Conservation (phyloP, 139 green algal species). For the Micractinium conductrix region DNA sequence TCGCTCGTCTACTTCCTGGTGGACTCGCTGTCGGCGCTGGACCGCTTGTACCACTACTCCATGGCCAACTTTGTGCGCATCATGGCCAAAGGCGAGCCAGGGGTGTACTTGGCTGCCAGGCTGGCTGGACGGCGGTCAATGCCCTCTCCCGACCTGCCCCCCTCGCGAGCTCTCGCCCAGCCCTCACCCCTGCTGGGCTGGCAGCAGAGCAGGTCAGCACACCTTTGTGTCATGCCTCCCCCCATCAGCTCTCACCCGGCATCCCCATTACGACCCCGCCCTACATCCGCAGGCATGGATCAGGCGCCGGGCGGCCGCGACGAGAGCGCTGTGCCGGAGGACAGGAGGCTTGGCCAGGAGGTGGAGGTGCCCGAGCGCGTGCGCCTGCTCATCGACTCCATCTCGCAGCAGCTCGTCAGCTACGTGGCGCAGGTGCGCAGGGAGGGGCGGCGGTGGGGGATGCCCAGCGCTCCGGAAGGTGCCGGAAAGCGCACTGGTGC, state of each 20-base stretch:
- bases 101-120: neutral
- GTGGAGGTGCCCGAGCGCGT: constrained; percentile 73
- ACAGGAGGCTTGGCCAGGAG: constrained; percentile 45
- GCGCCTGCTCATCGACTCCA: constrained; percentile 78
- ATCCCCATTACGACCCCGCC: no score
- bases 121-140: no score
- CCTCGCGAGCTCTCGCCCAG: no score
- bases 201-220: no score
- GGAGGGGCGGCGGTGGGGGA: no score
- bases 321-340: constrained; percentile 34
- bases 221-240: no score
- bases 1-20: constrained; percentile 93
- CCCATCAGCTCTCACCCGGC: no score
- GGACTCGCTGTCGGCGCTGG: constrained; percentile 84
- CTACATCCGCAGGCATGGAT: no score
- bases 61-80: constrained; percentile 93
- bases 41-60: constrained; percentile 93
- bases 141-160: no score
- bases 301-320: constrained; percentile 35
- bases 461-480: no score
- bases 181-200: no score
- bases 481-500: no score
- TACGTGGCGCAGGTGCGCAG: constrained; percentile 9
- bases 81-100: constrained; percentile 70
- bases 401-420: constrained; percentile 72